These are phyloP conservation scores for Penicillium crustosum DNA, from an alignment of 2,329 filamentous ascomycete genomes.

Conservation along the genomic window DNA sequence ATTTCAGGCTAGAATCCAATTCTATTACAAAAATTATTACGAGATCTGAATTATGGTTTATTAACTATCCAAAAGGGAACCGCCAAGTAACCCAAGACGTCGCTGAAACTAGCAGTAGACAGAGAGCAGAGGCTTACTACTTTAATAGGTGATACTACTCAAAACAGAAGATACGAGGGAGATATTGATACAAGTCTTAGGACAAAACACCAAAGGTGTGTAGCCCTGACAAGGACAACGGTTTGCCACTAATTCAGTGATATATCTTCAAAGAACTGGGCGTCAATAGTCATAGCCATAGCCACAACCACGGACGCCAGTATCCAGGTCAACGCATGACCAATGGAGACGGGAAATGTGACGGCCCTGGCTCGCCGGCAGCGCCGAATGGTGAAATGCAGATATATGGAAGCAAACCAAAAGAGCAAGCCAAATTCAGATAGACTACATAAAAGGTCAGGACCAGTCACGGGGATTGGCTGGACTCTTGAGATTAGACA, in stretches of 20 bases:
- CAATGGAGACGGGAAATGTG: neutral
- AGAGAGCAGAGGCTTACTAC: neutral
- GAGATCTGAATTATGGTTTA: no score
- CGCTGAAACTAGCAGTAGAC: neutral
- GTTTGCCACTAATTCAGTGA: neutral
- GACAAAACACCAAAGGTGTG: neutral
- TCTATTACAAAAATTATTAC: neutral
- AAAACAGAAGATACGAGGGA: neutral
- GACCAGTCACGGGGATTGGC: neutral
- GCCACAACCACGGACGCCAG: neutral
- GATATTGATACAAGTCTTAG: neutral
- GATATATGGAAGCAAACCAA: neutral
- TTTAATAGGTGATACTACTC: neutral
- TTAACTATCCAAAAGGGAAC: no score
- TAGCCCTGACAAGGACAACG: slow-evolving; percentile 4
- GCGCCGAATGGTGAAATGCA: neutral
- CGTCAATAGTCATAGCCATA: neutral
- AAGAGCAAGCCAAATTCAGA: slow-evolving; percentile 13
- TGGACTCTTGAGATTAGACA: neutral
- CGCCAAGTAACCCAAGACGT: neutral
- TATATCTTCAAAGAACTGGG: neutral
- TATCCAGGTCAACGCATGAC: neutral
- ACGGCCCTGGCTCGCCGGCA: neutral
- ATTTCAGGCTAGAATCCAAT: neutral
- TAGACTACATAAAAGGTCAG: slow-evolving; percentile 23